These are phyloP conservation scores for Rhodotorula paludigena DNA, from an alignment of 768 basidiomycete species.

Conservation along the genomic window DNA sequence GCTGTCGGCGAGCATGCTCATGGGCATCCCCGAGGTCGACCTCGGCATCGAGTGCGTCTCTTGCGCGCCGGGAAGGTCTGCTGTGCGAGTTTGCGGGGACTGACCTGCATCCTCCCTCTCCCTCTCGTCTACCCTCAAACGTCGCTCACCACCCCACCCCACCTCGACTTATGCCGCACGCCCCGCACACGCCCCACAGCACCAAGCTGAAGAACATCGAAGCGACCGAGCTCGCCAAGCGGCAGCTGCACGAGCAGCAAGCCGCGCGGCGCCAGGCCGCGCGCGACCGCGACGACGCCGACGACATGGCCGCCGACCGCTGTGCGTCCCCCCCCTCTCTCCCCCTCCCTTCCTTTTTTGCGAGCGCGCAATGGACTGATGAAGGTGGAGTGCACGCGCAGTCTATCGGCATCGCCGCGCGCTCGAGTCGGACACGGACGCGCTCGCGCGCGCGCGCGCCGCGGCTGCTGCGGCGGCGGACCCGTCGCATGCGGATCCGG, in stretches of 20 bases:
- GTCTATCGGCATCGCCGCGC: conserved; percentile 80
- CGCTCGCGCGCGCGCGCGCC: conserved; percentile 77
- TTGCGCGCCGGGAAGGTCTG: not conserved
- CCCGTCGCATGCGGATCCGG: conserved; percentile 49
- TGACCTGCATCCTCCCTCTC: not conserved
- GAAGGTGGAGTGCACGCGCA: conserved; percentile 43
- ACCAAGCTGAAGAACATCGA: conserved; percentile 89
- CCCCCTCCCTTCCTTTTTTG: too few species aligned
- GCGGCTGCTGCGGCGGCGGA: conserved; percentile 65
- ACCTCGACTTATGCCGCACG: not conserved
- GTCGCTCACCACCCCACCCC: not conserved
- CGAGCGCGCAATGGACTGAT: too few species aligned
- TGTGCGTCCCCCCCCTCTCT: conserved; percentile 56
- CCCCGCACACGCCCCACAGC: conserved; percentile 50
- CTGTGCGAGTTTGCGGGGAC: not conserved
- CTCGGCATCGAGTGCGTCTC: conserved; percentile 90
- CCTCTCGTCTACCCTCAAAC: not conserved
- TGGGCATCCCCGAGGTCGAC: conserved; percentile 96
- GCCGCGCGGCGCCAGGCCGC: not conserved
- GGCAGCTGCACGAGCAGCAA: conserved; percentile 63
- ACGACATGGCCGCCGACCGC: conserved; percentile 76
- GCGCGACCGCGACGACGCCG: conserved; percentile 56
- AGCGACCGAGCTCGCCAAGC: conserved; percentile 93
- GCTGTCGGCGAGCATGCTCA: conserved; percentile 89
- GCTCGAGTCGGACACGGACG: conserved; percentile 77